phyloP scores from a whole-genome alignment of 208 protist genomes.

The Acanthamoeba lenticulata region DNA sequence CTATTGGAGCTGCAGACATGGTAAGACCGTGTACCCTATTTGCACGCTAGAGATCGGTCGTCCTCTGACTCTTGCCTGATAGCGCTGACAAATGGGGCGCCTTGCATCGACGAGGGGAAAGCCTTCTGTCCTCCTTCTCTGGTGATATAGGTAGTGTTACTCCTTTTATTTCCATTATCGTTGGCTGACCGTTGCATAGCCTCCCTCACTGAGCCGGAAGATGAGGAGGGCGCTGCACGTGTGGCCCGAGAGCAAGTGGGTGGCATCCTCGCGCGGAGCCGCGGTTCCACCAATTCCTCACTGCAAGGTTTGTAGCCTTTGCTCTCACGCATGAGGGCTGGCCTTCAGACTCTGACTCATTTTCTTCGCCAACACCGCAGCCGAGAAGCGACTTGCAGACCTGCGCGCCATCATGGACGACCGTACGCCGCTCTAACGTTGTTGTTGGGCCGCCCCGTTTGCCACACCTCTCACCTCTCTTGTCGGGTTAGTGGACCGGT shows the following conservation, averaged over 20 bases:
- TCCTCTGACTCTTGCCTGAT: background rate
- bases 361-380: background rate
- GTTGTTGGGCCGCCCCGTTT: background rate
- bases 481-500: background rate
- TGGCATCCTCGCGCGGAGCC: background rate
- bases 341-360: background rate
- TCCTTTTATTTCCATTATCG: background rate
- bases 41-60: too few species aligned
- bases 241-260: background rate
- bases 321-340: background rate
- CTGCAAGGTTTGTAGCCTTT: background rate
- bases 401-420: background rate
- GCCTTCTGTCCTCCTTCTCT: background rate
- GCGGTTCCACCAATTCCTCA: background rate
- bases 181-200: background rate
- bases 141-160: background rate
- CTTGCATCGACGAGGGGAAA: background rate
- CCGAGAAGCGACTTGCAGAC: slow-evolving; percentile 3
- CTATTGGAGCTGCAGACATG: background rate
- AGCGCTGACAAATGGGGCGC: background rate
- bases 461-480: background rate
- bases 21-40: too few species aligned
- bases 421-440: background rate
- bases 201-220: background rate
- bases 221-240: background rate